Conservation (phyloP, 225 moss, liverwort and hornwort species). For the Marchantia polymorpha region DNA sequence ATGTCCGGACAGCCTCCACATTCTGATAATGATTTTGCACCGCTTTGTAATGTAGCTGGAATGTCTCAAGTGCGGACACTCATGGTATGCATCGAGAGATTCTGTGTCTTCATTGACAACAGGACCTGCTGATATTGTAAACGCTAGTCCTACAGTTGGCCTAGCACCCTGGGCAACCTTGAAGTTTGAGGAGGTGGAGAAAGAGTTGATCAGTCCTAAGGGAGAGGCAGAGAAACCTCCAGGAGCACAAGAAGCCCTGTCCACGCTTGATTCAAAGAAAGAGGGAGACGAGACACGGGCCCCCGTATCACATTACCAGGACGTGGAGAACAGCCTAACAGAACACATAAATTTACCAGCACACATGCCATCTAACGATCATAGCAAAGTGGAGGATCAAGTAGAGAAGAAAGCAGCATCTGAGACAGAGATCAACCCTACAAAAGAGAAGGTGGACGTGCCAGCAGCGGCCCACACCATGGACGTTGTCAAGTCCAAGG, state of each 20-base stretch:
- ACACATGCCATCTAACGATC: slow-evolving; percentile 8
- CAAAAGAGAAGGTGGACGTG: neutral
- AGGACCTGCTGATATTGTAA: slow-evolving; percentile 35
- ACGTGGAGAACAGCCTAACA: slow-evolving; percentile 36
- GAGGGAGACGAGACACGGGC: slow-evolving; percentile 22
- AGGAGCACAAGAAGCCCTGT: slow-evolving; percentile 18
- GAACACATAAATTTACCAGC: slow-evolving; percentile 29
- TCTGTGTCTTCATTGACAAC: slow-evolving; percentile 72
- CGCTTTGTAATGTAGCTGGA: slow-evolving; percentile 56
- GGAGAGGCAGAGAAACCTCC: slow-evolving; percentile 26
- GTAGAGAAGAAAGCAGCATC: neutral
- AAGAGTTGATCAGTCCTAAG: slow-evolving; percentile 51
- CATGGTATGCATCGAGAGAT: slow-evolving; percentile 92
- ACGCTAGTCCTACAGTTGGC: slow-evolving; percentile 61
- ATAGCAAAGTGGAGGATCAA: slow-evolving; percentile 19
- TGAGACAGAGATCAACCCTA: neutral
- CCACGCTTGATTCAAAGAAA: slow-evolving; percentile 16
- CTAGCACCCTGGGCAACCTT: slow-evolving; percentile 91
- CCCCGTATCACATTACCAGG: slow-evolving; percentile 29
- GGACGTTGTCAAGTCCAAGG: neutral
- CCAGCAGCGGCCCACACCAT: neutral
- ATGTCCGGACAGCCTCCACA: neutral
- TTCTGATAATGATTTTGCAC: neutral
- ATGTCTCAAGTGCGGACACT: slow-evolving; percentile 87
- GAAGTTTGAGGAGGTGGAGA: slow-evolving; percentile 92